These are phyloP conservation scores for Fusarium torreyae DNA, from an alignment of 2,329 filamentous ascomycete species.

Conservation along the genomic window DNA sequence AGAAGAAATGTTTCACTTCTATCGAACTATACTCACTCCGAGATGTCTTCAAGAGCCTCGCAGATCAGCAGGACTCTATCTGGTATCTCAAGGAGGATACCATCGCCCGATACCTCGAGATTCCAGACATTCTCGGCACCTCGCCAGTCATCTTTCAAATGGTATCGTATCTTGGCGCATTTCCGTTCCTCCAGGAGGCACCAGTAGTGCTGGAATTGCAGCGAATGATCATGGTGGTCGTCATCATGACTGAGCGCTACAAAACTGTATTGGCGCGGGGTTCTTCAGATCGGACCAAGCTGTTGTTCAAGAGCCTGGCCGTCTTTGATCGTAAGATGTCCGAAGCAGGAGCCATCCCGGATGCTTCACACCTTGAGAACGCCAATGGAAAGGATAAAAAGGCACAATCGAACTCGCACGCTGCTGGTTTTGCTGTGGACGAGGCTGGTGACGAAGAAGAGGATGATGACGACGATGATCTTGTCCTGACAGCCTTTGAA, in stretches of 20 bases:
- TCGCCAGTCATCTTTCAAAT: slow-evolving; percentile 81
- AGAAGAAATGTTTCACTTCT: slow-evolving; percentile 78
- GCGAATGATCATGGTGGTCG: slow-evolving; percentile 79
- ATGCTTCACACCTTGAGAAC: background rate
- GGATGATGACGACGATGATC: slow-evolving; percentile 69
- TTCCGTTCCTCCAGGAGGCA: slow-evolving; percentile 80
- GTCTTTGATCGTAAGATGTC: slow-evolving; percentile 76
- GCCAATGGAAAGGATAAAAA: slow-evolving; percentile 29
- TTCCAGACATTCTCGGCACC: slow-evolving; percentile 78
- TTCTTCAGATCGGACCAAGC: slow-evolving; percentile 70
- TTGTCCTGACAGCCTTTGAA: slow-evolving; percentile 79
- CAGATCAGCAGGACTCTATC: slow-evolving; percentile 73
- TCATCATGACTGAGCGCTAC: slow-evolving; percentile 80
- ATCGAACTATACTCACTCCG: slow-evolving; percentile 82
- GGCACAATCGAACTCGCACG: slow-evolving; percentile 34
- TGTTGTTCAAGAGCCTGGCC: slow-evolving; percentile 80
- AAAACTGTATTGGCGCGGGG: slow-evolving; percentile 73
- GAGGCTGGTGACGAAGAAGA: slow-evolving; percentile 62
- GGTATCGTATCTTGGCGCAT: slow-evolving; percentile 79
- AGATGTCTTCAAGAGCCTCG: slow-evolving; percentile 79
- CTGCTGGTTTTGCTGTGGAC: slow-evolving; percentile 63
- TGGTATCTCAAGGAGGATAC: slow-evolving; percentile 79
- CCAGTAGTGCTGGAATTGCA: slow-evolving; percentile 79
- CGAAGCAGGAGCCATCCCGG: slow-evolving; percentile 23
- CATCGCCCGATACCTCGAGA: slow-evolving; percentile 78